These are phyloP conservation scores for Termitomyces sp. DNA, from an alignment of 768 basidiomycete genomes.

Conservation along the genomic window DNA sequence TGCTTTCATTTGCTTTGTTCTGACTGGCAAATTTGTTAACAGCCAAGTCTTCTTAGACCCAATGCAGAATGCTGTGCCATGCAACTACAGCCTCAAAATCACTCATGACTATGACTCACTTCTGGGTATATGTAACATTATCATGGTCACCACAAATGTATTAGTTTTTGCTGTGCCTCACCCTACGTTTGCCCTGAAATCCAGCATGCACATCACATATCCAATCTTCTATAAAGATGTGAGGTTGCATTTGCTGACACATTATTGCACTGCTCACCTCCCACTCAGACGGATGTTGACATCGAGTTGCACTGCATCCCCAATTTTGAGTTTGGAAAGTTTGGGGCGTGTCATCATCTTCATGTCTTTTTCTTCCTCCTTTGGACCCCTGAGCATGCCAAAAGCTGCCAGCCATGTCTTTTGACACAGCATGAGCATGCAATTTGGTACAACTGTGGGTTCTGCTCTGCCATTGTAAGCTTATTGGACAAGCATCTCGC, in stretches of 20 bases:
- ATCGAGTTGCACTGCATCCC: slow-evolving; percentile 18
- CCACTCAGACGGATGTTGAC: accelerated
- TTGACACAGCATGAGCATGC: slow-evolving; percentile 7
- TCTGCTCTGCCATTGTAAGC: slow-evolving; percentile 17
- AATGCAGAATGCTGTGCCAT: background rate
- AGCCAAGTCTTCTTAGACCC: background rate
- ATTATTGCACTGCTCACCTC: background rate
- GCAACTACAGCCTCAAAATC: background rate
- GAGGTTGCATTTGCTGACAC: background rate
- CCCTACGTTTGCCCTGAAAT: background rate
- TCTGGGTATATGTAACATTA: slow-evolving; percentile 7
- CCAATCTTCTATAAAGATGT: background rate
- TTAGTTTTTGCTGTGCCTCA: background rate
- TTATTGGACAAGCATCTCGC: background rate
- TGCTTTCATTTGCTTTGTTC: background rate
- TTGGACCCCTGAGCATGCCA: slow-evolving; percentile 2
- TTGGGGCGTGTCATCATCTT: slow-evolving; percentile 11
- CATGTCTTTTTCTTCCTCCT: slow-evolving; percentile 21
- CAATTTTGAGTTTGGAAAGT: slow-evolving; percentile 21
- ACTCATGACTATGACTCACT: slow-evolving; percentile 17
- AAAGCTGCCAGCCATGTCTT: background rate
- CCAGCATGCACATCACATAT: background rate
- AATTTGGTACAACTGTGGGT: slow-evolving; percentile 17
- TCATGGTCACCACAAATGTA: slow-evolving; percentile 6
- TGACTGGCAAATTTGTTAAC: background rate